Base-by-base conservation (phyloP, 2,329 filamentous ascomycete genomes). In the Exophiala lecanii-corni region DNA sequence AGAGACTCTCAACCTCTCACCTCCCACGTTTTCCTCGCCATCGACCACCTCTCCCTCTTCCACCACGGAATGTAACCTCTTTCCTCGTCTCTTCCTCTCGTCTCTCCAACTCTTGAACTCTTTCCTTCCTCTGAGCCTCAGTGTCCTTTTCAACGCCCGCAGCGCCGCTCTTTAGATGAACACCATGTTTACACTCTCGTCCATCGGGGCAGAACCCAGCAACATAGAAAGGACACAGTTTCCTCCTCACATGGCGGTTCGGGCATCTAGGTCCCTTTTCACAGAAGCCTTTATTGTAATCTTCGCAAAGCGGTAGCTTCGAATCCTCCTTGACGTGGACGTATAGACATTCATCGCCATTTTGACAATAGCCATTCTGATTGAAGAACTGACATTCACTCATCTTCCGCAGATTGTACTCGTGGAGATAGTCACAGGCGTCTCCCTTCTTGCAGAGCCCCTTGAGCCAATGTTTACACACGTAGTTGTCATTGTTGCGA, bases 391-490 rank as follows among this genome's bases (percentile, higher is more conserved):
- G 94, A 70, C 92, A 98, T 70, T 97, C 92, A 51, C 92, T 89
- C 88, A 97, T 97, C 66, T 92, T 89, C 52, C 92, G 82, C 56
- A 98, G 78, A 69, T 98, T 97, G 73, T 96, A 98, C 69, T 97
- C 92, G 74, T 98, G 92, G 36, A 97, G 74, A 60, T 97, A 98
- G 71, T 98, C 92, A 80, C 92, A 98, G 55, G 82, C 80, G 61
- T 96, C 84, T 58, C 91, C 92, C 69, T 97, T 97, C 64, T 98
- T 98, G 75, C 92, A 98, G 15, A 98, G 79, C 0, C 89, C 91
- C 53, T 94, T 86, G 60, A 97, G 81, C 82, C 92, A 97, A 74
- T 97, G 92, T 72, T 98, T 98, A 80, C 92, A 98, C 49, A 98
- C 91, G 12, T 97, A 80, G 38, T 71, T 78, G 49, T 59, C 56